Evolutionary conservation across 73 alveolate species (phyloP).

Genomic region (Paramecium octaurelia): DNA sequence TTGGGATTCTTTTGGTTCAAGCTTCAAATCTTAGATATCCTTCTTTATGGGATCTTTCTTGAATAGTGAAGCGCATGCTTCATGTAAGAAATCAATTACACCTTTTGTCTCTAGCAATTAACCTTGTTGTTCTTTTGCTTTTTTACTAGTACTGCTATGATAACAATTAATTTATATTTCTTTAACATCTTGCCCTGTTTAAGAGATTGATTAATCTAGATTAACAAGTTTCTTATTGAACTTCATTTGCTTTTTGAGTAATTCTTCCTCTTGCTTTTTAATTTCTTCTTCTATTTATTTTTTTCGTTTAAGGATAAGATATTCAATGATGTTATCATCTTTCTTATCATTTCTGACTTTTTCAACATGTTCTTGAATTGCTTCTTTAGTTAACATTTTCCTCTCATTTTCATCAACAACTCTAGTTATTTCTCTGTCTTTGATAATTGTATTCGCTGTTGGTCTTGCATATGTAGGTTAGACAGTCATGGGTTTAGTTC

Average conservation of each 20-base stretch:
- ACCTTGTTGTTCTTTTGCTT: slow-evolving; percentile 60
- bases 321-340: slow-evolving; percentile 58
- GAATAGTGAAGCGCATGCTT: slow-evolving; percentile 47
- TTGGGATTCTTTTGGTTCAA: slow-evolving; percentile 33
- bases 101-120: slow-evolving; percentile 55
- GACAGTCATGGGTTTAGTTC: background rate
- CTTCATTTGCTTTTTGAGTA: slow-evolving; percentile 48
- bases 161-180: slow-evolving; percentile 58
- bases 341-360: slow-evolving; percentile 53
- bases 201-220: slow-evolving; percentile 11
- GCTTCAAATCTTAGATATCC: slow-evolving; percentile 37
- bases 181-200: slow-evolving; percentile 48
- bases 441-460: slow-evolving; percentile 46
- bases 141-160: slow-evolving; percentile 55
- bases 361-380: slow-evolving; percentile 38
- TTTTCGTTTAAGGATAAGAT: slow-evolving; percentile 30
- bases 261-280: slow-evolving; percentile 55
- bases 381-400: slow-evolving; percentile 23
- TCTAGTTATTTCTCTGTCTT: slow-evolving; percentile 59
- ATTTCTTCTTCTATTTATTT: slow-evolving; percentile 55
- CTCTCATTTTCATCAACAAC: slow-evolving; percentile 55
- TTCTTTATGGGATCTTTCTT: slow-evolving; percentile 52
- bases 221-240: slow-evolving; percentile 46
- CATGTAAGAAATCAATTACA: slow-evolving; percentile 58
- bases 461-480: slow-evolving; percentile 59